Base-by-base conservation (phyloP, 179 eudicot species). In the Patellifolia procumbens region DNA sequence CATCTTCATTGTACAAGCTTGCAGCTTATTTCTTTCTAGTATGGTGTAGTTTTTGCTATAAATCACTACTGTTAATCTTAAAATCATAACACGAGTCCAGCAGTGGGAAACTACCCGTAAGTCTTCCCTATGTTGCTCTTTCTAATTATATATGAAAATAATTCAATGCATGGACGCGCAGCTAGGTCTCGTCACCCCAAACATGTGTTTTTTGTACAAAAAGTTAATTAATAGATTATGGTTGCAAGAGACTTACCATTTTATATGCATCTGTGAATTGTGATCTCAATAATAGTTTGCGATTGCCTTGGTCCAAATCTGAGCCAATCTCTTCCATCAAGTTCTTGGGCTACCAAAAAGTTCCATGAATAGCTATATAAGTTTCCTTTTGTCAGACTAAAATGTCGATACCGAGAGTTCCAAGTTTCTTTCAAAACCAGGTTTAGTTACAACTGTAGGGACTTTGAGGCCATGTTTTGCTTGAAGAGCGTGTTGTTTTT, bases 1-100 rank as follows among this genome's bases (percentile, higher is more conserved):
- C 79, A 37, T 74, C 35, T 83, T 77, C 42, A 56, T 52, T 49
- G 45, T 63, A 28, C 5, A 67, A 67, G 73, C 59, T 34, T 74
- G 5, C 0, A 17, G 37, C 7, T 26, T 37, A 49, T 71, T 17
- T 74, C n/a, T 29, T 49, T 72, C 20, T 29, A 66, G 56, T 73
- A 43, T 58, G 49, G 9, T 58, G 16, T 29, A 9, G 71, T 46
- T 13, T 59, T 67, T 58, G 68, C 31, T 11, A 42, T 56, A 5
- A 34, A 13, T 60, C 56, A 55, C 53, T 43, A 29, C 20, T 13
- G 49, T 66, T 20, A 48, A 66, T 68, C 65, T 43, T 43, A 43
- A 53, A 48, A 58, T 58, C 58, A 32, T 43, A 43, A 53, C 56
- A 52, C 11, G 20, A 31, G 34, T 74, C 22, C 35, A 13, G 17